Percentiles rank a stretch among this genome's conserved stretches.
Conservation (phyloP, 2,329 filamentous ascomycete genomes). For the Beauveria bassiana region DNA sequence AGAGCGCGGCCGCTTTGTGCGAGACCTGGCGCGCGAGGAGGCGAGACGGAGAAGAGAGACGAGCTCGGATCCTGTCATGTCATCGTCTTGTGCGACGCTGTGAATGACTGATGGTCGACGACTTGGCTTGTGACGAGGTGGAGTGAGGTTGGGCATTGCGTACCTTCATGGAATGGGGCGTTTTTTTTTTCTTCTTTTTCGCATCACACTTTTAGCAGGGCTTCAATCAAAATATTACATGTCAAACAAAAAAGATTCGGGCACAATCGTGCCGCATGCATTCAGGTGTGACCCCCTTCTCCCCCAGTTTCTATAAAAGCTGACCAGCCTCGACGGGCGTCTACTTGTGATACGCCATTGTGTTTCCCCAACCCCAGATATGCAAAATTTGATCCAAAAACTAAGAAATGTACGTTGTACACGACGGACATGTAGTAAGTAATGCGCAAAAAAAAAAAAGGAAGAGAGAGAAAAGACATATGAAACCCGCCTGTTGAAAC, state of each 20-base stretch:
- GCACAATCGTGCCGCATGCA: neutral
- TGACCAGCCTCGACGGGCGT: conserved; percentile 3
- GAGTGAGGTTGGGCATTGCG: neutral
- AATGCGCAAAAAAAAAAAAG: neutral
- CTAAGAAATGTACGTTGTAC: neutral
- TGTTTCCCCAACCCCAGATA: neutral
- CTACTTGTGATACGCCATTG: conserved; percentile 9
- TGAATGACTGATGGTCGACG: no score
- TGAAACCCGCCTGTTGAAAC: neutral
- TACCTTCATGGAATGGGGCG: neutral
- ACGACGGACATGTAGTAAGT: neutral
- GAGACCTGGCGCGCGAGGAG: conserved; percentile 11
- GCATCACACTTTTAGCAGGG: no score
- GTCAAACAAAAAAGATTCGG: neutral
- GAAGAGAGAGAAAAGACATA: neutral
- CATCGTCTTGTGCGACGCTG: no score
- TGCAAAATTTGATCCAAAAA: conserved; percentile 3
- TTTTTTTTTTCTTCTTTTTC: no score
- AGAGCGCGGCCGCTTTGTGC: conserved; percentile 37
- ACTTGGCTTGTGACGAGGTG: neutral
- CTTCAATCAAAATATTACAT: neutral
- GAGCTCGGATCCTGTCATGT: no score
- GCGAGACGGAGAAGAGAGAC: conserved; percentile 4
- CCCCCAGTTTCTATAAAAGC: neutral
- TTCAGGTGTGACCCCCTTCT: neutral